Conservation (phyloP, 352 stramenopile genomes). For the Phytophthora melonis region DNA sequence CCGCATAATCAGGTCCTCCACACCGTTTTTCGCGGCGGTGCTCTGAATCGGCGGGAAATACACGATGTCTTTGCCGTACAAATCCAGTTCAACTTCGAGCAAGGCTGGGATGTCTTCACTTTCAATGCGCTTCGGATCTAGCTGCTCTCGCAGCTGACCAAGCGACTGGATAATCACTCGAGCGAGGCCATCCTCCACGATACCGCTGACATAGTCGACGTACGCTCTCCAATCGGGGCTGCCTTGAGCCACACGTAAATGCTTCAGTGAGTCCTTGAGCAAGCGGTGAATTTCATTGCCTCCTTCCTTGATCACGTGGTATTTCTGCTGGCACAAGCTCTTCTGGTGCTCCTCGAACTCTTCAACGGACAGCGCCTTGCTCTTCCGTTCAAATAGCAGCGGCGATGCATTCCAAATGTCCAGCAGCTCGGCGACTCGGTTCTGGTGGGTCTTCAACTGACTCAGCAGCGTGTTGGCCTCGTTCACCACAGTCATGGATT, state of each 20-base stretch:
- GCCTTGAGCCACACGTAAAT: constrained; percentile 89
- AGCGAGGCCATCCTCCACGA: constrained; percentile 87
- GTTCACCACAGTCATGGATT: constrained; percentile 90
- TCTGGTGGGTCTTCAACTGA: constrained; percentile 91
- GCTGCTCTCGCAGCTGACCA: constrained; percentile 74
- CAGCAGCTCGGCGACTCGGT: constrained; percentile 80
- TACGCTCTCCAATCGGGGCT: constrained; percentile 94
- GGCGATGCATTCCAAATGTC: constrained; percentile 76
- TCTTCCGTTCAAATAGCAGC: constrained; percentile 89
- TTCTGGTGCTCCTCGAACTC: constrained; percentile 92
- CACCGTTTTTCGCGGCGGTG: constrained; percentile 53
- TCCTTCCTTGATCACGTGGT: constrained; percentile 89
- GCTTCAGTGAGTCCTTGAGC: constrained; percentile 92
- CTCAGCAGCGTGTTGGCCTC: constrained; percentile 88
- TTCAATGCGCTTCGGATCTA: constrained; percentile 86
- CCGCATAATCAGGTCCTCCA: constrained; percentile 73
- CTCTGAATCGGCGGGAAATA: constrained; percentile 78
- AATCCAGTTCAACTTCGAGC: constrained; percentile 92
- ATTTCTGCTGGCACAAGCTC: constrained; percentile 78
- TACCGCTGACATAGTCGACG: constrained; percentile 92
- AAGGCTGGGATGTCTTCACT: constrained; percentile 87
- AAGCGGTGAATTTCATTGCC: constrained; percentile 89
- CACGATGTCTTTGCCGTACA: constrained; percentile 88
- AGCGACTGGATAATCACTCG: constrained; percentile 82
- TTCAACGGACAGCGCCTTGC: constrained; percentile 78